Conservation (phyloP, 208 protist species). For the Acanthamoeba culbertsoni region DNA sequence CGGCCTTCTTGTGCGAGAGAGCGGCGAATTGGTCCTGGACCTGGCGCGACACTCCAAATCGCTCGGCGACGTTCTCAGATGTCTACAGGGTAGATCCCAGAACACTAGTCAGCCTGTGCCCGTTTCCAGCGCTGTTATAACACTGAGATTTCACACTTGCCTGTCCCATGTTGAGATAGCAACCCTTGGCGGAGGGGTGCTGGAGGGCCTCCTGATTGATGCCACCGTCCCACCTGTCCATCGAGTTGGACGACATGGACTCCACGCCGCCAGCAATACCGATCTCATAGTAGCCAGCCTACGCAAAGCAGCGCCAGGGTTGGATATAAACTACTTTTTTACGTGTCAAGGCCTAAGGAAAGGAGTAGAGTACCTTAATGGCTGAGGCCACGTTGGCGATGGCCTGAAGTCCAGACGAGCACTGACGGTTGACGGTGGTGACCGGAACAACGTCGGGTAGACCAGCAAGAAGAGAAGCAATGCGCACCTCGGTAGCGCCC, state of each 20-base stretch:
- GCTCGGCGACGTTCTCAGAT: constrained; percentile 71
- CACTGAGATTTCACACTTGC: too few relatives aligned
- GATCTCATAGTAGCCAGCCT: constrained; percentile 64
- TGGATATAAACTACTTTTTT: neutral
- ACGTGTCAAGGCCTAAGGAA: neutral
- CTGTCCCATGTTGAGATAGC: constrained; percentile 35
- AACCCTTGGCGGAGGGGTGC: constrained; percentile 57
- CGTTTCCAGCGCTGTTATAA: too few relatives aligned
- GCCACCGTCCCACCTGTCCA: constrained; percentile 67
- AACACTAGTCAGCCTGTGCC: too few relatives aligned
- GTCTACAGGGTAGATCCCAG: constrained; percentile 31
- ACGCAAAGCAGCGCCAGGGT: neutral
- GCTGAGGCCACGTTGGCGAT: constrained; percentile 68
- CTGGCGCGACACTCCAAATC: constrained; percentile 73
- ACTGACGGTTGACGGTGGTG: constrained; percentile 71
- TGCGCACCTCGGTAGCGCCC: constrained; percentile 67
- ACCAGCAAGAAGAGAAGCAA: constrained; percentile 68
- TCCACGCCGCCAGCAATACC: constrained; percentile 75
- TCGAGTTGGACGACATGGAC: constrained; percentile 68
- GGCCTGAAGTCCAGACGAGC: constrained; percentile 68
- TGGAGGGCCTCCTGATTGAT: constrained; percentile 65
- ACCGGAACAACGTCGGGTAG: constrained; percentile 66
- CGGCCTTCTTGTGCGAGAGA: constrained; percentile 78
- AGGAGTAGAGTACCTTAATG: constrained; percentile 8
- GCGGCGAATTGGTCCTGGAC: constrained; percentile 74